phyloP scores from a whole-genome alignment of 2,329 filamentous ascomycete species.

The Graphilbum fragrans region DNA sequence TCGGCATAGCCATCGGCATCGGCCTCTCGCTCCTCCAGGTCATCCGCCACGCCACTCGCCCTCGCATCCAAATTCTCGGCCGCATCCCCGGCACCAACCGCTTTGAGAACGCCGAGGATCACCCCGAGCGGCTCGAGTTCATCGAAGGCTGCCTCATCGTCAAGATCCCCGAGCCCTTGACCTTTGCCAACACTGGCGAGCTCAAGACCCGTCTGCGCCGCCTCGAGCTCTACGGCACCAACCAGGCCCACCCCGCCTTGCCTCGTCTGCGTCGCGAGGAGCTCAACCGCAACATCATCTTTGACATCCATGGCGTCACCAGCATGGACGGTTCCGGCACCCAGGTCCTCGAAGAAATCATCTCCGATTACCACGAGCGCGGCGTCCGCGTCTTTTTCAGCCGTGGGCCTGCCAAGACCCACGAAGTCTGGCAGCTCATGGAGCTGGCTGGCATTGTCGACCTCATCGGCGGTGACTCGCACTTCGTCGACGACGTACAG shows the following conservation, averaged over 20 bases:
- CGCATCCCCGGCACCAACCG: constrained; percentile 71
- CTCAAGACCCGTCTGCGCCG: constrained; percentile 72
- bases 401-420: constrained; percentile 33
- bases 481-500: constrained; percentile 75
- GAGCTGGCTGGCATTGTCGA: constrained; percentile 74
- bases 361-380: constrained; percentile 63
- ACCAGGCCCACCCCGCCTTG: constrained; percentile 71
- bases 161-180: constrained; percentile 93
- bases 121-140: constrained; percentile 67
- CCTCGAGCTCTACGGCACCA: constrained; percentile 84
- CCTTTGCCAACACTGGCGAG: constrained; percentile 92
- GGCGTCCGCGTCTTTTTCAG: constrained; percentile 70
- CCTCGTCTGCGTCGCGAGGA: constrained; percentile 67
- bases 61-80: constrained; percentile 91
- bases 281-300: constrained; percentile 84
- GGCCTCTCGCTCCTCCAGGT: constrained; percentile 82
- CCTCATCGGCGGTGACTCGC: constrained; percentile 59
- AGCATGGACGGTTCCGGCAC: constrained; percentile 86
- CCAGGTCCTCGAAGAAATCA: constrained; percentile 85
- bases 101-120: constrained; percentile 75
- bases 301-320: constrained; percentile 96
- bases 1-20: constrained; percentile 89
- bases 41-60: constrained; percentile 79
- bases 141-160: constrained; percentile 89
- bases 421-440: constrained; percentile 60